Percentiles rank a stretch among this genome's conserved stretches.
Evolutionary conservation across 768 basidiomycete genomes (phyloP).

Genomic region (Suillus hirtellus): DNA sequence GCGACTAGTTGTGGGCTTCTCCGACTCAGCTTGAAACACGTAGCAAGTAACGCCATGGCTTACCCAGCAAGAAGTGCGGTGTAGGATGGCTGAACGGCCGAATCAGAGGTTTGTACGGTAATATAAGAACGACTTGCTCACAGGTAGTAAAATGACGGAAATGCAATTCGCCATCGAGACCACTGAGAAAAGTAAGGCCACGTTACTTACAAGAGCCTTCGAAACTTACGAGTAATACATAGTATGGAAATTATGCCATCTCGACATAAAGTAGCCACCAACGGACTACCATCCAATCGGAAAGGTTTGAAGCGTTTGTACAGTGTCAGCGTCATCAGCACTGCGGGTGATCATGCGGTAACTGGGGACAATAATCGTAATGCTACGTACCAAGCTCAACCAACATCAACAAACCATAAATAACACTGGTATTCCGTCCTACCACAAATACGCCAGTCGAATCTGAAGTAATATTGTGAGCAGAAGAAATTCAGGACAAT

Average conservation of each 20-base stretch:
- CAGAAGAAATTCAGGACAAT: not conserved
- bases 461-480: not conserved
- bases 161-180: not conserved
- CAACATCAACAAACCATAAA: slow-evolving; percentile 1
- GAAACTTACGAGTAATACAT: slow-evolving; percentile 3
- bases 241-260: not conserved
- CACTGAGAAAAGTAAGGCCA: not conserved
- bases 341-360: not conserved
- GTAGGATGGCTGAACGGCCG: not conserved
- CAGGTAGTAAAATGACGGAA: not conserved
- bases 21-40: not conserved
- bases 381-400: slow-evolving; percentile 1
- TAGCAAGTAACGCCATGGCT: not conserved
- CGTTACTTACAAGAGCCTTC: not conserved
- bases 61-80: slow-evolving; percentile 1
- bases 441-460: not conserved
- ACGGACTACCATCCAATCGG: not conserved
- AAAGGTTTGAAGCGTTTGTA: not conserved
- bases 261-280: not conserved
- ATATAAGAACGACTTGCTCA: not conserved
- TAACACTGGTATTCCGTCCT: not conserved
- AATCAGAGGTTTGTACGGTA: not conserved
- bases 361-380: not conserved
- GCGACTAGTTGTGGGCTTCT: not conserved
- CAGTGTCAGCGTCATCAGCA: not conserved